Conservation (phyloP, 1,284 basidiomycete genomes). For the Fomitopsis betulina region DNA sequence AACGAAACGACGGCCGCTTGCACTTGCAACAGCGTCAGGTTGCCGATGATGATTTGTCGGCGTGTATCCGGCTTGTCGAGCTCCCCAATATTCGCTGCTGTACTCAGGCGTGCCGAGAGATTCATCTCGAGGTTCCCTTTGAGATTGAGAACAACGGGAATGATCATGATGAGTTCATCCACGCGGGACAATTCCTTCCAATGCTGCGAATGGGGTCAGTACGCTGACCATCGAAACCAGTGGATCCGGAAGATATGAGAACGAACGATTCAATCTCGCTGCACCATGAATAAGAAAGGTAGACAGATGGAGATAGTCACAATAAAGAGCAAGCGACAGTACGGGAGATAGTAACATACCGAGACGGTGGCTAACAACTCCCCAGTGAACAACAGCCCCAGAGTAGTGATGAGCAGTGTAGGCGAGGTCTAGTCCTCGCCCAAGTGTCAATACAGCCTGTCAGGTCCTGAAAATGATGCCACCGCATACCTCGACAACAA, state of each 20-base stretch:
- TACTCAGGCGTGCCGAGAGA: conserved; percentile 72
- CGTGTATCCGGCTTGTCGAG: conserved; percentile 73
- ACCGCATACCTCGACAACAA: conserved; percentile 61
- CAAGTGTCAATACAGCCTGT: neutral
- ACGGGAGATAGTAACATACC: conserved; percentile 36
- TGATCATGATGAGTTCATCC: conserved; percentile 95
- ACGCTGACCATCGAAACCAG: neutral
- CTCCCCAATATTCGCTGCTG: conserved; percentile 82
- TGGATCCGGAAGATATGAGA: neutral
- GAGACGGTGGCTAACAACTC: conserved; percentile 85
- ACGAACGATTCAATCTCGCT: neutral
- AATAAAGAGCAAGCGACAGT: neutral
- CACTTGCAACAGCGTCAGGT: conserved; percentile 86
- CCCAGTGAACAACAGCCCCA: conserved; percentile 82
- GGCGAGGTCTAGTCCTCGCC: conserved; percentile 54
- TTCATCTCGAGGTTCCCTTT: conserved; percentile 98
- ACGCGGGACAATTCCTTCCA: conserved; percentile 89
- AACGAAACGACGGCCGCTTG: conserved; percentile 91
- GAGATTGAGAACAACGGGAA: conserved; percentile 92
- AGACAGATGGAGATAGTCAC: no score
- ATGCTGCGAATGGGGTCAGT: conserved; percentile 37
- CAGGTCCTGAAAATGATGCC: neutral
- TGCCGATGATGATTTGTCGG: conserved; percentile 73
- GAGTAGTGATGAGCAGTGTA: conserved; percentile 65
- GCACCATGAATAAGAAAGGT: neutral